Evolutionary conservation across 1,284 basidiomycete genomes (phyloP), one percentile per base, ranked within the genome.

Genomic region (Microbotryum saponariae): DNA sequence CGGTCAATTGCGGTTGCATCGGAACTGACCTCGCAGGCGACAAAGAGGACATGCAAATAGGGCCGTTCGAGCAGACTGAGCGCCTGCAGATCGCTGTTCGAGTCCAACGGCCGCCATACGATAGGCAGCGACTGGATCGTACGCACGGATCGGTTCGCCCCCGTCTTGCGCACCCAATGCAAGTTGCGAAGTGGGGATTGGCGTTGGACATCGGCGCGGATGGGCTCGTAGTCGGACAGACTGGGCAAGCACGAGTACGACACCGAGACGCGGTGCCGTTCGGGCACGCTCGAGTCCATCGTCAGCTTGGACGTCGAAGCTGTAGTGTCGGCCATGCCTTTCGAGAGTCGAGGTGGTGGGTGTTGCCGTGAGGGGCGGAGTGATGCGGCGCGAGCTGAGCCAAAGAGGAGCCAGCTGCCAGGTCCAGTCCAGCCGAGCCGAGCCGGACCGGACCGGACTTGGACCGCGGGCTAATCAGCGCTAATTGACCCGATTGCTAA

Each of bases 71-170:
- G 77, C n/a, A 96, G 74, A 27, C 86, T 86, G 57, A 62, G 44
- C 7, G 50, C 87, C 64, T 86, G 85, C 50, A 87, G 76, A 42
- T 82, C 81, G 58, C 91, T 87, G 31, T 91, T 79, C 23, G 85
- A 77, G 12, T 86, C 79, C 12, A 65, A 49, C 6, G 67, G 61
- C 1, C 59, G 51, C 29, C 96, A 77, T 48, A 83, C 80, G 58
- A 94, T 81, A 61, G 86, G 81, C n/a, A 94, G 80, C 67, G 89
- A 85, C 72, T 91, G 89, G 54, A 97, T 90, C 2, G 89, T 93
- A 63, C 88, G 81, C 49, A 91, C 79, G 6, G 83, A 83, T 3
- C 86, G 81, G 56, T 85, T 80, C 5, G 83, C 82, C 6, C 77
- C 71, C 31, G 88, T 82, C 74, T 88, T 92, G 45, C 58, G 54